Evolutionary conservation across 257 asterid species (phyloP), one percentile per base, ranked within the genome.

Genomic region (Ilex aquifolium): DNA sequence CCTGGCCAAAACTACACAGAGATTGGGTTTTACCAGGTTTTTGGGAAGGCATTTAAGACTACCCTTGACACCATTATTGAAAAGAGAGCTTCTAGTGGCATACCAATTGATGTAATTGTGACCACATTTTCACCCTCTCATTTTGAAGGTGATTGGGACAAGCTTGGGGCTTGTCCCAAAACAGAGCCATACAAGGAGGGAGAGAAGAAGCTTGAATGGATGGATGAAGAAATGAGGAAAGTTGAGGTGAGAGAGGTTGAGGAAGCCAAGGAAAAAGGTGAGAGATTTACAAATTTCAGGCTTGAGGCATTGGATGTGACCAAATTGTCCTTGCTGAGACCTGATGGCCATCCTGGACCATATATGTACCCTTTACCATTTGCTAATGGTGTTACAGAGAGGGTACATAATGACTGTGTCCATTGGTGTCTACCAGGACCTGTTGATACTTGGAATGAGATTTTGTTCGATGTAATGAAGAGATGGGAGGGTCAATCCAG

Each of bases 381-480:
- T 39, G 85, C 83, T 0, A 82, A 84, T 21, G 94, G 91, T n/a
- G 59, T 84, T 32, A 6, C 67, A 0, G 91, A 79, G 3, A 82
- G 70, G 0, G 90, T 88, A 27, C 94, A 56, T 39, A 85, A 88
- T 52, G 97, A 91, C 48, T 88, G 97, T 44, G 95, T 88, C 58
- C 98, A 91, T 63, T 91, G 98, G 96, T 91, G 98, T 68, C 54
- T 88, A 57, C 98, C 96, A 6, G 95, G 97, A n/a, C 79, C 97
- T 0, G 84, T 88, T 15, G 97, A 91, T 65, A 65, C 91, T 0
- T 91, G 98, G 98, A 88, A 91, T 56, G 83, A 82, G 73, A 80
- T 91, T 56, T 65, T 88, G 74, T 60, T 91, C 11, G 83, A 84
- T 27, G 17, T 85, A 17, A 66, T 84, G 70, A 79, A 70, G 76